Conservation (phyloP, 2,329 filamentous ascomycete species). For the Aspergillus terreus region DNA sequence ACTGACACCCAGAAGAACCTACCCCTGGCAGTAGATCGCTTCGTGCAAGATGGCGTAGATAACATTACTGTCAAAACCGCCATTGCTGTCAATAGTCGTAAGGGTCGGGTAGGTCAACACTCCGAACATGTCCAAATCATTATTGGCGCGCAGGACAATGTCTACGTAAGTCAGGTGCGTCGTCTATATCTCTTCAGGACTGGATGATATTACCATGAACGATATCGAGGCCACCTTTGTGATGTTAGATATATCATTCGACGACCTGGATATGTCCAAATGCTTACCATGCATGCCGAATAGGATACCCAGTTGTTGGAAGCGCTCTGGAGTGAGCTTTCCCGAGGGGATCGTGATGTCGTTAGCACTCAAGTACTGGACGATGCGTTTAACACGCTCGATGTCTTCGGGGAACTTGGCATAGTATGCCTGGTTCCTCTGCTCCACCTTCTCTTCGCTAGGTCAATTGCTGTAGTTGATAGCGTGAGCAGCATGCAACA, state of each 20-base stretch:
- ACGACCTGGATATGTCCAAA: neutral
- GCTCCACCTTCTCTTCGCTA: conserved; percentile 54
- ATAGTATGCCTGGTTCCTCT: conserved; percentile 78
- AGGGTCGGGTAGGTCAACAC: conserved; percentile 71
- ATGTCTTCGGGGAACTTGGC: conserved; percentile 80
- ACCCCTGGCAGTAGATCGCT: conserved; percentile 75
- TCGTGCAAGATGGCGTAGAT: conserved; percentile 89
- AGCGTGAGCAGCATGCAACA: conserved; percentile 3
- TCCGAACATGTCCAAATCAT: conserved; percentile 73
- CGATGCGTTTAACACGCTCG: conserved; percentile 62
- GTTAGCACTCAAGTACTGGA: conserved; percentile 60
- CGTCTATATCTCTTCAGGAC: neutral
- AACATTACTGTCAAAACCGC: conserved; percentile 70
- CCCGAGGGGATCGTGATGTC: conserved; percentile 67
- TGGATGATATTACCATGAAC: conserved; percentile 56
- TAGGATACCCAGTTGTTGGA: conserved; percentile 71
- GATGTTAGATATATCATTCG: conserved; percentile 8
- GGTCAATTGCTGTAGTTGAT: conserved; percentile 10
- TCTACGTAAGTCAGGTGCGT: conserved; percentile 32
- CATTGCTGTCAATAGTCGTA: conserved; percentile 61
- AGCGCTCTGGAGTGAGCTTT: conserved; percentile 65
- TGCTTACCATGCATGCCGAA: conserved; percentile 69
- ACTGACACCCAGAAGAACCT: neutral
- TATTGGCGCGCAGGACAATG: conserved; percentile 64
- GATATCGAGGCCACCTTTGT: conserved; percentile 61